Base-by-base conservation (phyloP, 495 filamentous ascomycete species). In the Aspergillus baeticus region DNA sequence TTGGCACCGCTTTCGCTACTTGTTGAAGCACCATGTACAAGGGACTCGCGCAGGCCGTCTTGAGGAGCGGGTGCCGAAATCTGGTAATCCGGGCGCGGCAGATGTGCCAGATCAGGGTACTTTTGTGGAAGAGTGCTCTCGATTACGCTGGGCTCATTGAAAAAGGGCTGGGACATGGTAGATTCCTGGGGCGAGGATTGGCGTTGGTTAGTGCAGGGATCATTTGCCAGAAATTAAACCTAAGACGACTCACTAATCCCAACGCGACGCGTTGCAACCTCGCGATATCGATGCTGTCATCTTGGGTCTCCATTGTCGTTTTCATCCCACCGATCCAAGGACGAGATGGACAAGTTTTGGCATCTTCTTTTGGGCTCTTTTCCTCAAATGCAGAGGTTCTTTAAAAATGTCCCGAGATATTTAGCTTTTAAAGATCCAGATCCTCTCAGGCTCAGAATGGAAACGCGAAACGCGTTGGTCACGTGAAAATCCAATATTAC, bases 201-300 rank as follows among this genome's bases (percentile, higher is more conserved):
- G 54, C 31, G 63, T 75, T 58, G 71, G 70, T 60, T 63, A 63
- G 65, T 69, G 68, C 57, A 57, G 59, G 63, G 54, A 55, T 52
- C 49, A 14, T 44, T 63, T 57, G 59, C 66, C 64, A 66, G 37
- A 29, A 54, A 46, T 43, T 62, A 69, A 55, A 47, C 56, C 59
- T 51, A 41, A 58, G 65, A 8, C 3, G 55, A 71, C 75, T 68
- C 67, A 77, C 75, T 65, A 69, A 59, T 35, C 76, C 73, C 59
- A 82, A 64, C 66, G 77, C 77, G 67, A 75, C 72, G 61, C 72
- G 76, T 74, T 79, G 76, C 55, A 81, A 54, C 48, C 69, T 69
- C 39, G 68, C 74, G 31, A 82, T 75, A 51, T 82, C 77, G 51
- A 80, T 65, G 44, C 78, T 77, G 56, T 82, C 73, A 5, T 67